These are phyloP conservation scores for Gyrodon lividus DNA, from an alignment of 768 basidiomycete genomes.

Conservation along the genomic window DNA sequence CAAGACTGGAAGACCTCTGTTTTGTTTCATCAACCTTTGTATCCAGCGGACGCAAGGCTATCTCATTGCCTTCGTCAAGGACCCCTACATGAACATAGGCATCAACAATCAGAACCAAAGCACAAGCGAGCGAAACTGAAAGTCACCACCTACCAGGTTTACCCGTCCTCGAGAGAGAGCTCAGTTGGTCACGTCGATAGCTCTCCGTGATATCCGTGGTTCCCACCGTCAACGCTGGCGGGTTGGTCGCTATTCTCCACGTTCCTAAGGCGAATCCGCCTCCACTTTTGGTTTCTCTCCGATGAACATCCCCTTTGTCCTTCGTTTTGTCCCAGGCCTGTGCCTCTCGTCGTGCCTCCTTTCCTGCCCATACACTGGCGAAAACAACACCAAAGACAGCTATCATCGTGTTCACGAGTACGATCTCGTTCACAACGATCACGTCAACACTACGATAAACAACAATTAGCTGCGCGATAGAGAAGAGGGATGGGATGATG, in stretches of 20 bases:
- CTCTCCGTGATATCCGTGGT: neutral
- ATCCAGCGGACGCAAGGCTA: too few relatives aligned
- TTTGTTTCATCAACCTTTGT: too few relatives aligned
- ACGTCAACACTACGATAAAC: constrained; percentile 27
- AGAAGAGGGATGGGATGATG: constrained; percentile 31
- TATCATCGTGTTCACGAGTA: constrained; percentile 30
- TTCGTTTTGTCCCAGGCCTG: neutral
- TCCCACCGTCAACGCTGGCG: constrained; percentile 2
- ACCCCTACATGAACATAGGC: too few relatives aligned
- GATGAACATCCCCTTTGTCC: too few relatives aligned
- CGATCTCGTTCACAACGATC: constrained; percentile 23
- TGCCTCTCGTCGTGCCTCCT: constrained; percentile 1
- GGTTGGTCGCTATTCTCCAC: constrained; percentile 16
- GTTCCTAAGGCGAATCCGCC: constrained; percentile 9
- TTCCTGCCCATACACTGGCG: constrained; percentile 32
- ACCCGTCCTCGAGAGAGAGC: too few relatives aligned
- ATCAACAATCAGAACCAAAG: too few relatives aligned
- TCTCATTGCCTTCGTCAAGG: too few relatives aligned
- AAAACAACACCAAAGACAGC: constrained; percentile 34
- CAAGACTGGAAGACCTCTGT: too few relatives aligned
- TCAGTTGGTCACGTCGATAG: too few relatives aligned
- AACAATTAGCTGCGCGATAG: constrained; percentile 29
- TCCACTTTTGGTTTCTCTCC: neutral
- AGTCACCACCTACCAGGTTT: too few relatives aligned
- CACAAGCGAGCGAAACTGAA: too few relatives aligned